Percentiles rank a stretch among this genome's conserved stretches.
Conservation (phyloP, 345 rosid species). For the Salix caprea region DNA sequence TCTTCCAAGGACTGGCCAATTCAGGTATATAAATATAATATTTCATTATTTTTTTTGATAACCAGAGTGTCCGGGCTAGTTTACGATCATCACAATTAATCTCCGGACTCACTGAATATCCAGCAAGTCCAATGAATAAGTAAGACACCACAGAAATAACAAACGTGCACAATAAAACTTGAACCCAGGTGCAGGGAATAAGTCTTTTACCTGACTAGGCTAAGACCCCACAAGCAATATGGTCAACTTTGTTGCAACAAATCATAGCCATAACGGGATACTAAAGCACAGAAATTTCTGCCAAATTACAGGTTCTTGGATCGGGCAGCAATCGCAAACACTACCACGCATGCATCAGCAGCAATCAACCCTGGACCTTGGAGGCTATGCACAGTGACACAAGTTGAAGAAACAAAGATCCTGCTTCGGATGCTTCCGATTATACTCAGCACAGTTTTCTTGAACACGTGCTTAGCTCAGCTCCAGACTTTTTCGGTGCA, state of each 20-base stretch:
- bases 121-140: accelerated
- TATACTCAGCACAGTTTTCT: slow-evolving; percentile 53
- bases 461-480: slow-evolving; percentile 69
- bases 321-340: slow-evolving; percentile 40
- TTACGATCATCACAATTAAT: no score
- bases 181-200: no score
- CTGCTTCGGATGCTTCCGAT: slow-evolving; percentile 55
- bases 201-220: no score
- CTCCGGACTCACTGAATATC: accelerated
- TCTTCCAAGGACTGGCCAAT: slow-evolving; percentile 44
- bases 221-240: no score
- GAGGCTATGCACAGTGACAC: slow-evolving; percentile 57
- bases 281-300: background rate
- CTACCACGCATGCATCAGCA: slow-evolving; percentile 13
- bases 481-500: slow-evolving; percentile 58
- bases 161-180: accelerated
- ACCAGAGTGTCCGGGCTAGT: no score
- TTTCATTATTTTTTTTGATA: no score
- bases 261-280: background rate
- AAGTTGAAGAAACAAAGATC: slow-evolving; percentile 62
- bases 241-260: background rate
- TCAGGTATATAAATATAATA: slow-evolving; percentile 32
- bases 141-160: no score
- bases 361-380: slow-evolving; percentile 28
- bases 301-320: slow-evolving; percentile 38